A percentile compares a stretch with the other conserved stretches of the same genome.
Conservation (phyloP, 2,329 filamentous ascomycete genomes). For the Nothopassalora personata region DNA sequence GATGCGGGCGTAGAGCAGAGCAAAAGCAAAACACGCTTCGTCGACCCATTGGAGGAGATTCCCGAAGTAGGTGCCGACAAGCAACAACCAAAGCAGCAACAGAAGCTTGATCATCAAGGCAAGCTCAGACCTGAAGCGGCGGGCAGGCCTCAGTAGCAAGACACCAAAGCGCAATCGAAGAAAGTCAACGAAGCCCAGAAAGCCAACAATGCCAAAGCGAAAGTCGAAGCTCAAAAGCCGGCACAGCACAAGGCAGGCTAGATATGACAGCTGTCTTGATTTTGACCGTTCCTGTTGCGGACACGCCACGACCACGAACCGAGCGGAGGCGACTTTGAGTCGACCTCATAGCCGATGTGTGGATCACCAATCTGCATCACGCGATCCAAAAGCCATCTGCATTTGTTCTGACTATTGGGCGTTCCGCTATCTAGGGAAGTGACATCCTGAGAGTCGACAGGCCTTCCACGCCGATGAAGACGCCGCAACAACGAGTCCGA, state of each 20-base stretch:
- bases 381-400: not conserved
- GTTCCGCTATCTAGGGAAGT: conserved; percentile 15
- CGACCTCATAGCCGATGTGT: not conserved
- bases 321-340: not conserved
- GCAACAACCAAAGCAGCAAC: not conserved
- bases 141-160: conserved; percentile 5
- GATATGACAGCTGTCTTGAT: not conserved
- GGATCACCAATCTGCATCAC: not conserved
- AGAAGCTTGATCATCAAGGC: conserved; percentile 5
- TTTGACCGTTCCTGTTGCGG: not conserved
- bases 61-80: conserved; percentile 14
- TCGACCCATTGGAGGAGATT: conserved; percentile 9
- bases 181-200: not conserved
- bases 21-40: conserved; percentile 9
- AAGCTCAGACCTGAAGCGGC: conserved; percentile 2
- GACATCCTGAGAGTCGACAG: conserved; percentile 4
- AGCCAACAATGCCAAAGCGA: not conserved
- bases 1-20: not conserved
- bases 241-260: conserved; percentile 5
- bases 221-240: not conserved
- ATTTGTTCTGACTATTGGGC: conserved; percentile 13
- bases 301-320: not conserved
- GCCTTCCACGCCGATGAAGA: not conserved
- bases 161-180: conserved; percentile 3
- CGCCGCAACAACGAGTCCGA: not conserved